phyloP scores from a whole-genome alignment of 2,329 filamentous ascomycete genomes.

The Graphium sp. region DNA sequence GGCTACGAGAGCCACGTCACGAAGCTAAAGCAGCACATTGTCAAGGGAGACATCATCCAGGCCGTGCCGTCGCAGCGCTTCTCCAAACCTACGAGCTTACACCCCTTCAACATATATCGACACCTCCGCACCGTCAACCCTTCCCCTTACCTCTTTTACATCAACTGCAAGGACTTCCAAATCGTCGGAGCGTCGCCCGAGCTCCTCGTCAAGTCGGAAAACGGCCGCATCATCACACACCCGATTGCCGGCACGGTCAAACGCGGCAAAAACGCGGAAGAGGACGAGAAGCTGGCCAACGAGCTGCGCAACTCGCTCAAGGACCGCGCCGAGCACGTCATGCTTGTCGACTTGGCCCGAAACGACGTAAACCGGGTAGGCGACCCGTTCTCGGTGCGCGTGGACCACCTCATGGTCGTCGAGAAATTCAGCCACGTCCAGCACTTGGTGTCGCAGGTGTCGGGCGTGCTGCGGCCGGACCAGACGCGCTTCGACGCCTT shows the following conservation, averaged over 20 bases:
- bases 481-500: slow-evolving; percentile 93
- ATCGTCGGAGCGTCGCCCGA: slow-evolving; percentile 92
- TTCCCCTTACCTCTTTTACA: slow-evolving; percentile 92
- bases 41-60: slow-evolving; percentile 88
- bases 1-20: slow-evolving; percentile 89
- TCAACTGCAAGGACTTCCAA: slow-evolving; percentile 82
- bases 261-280: slow-evolving; percentile 62
- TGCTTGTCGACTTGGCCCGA: slow-evolving; percentile 89
- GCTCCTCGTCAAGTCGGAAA: slow-evolving; percentile 80
- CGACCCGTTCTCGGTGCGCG: slow-evolving; percentile 74
- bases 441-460: slow-evolving; percentile 92
- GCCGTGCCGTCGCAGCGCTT: slow-evolving; percentile 91
- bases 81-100: slow-evolving; percentile 71
- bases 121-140: slow-evolving; percentile 95
- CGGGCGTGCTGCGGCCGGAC: slow-evolving; percentile 64
- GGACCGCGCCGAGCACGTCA: slow-evolving; percentile 88
- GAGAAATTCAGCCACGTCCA: slow-evolving; percentile 95
- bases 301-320: slow-evolving; percentile 70
- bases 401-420: slow-evolving; percentile 87
- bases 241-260: slow-evolving; percentile 94
- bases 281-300: slow-evolving; percentile 65
- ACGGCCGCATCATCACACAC: slow-evolving; percentile 80
- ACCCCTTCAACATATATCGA: slow-evolving; percentile 96
- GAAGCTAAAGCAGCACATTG: slow-evolving; percentile 77
- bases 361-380: slow-evolving; percentile 96